Base-by-base conservation (phyloP, 2,329 filamentous ascomycete genomes). In the Monosporascus sp. region DNA sequence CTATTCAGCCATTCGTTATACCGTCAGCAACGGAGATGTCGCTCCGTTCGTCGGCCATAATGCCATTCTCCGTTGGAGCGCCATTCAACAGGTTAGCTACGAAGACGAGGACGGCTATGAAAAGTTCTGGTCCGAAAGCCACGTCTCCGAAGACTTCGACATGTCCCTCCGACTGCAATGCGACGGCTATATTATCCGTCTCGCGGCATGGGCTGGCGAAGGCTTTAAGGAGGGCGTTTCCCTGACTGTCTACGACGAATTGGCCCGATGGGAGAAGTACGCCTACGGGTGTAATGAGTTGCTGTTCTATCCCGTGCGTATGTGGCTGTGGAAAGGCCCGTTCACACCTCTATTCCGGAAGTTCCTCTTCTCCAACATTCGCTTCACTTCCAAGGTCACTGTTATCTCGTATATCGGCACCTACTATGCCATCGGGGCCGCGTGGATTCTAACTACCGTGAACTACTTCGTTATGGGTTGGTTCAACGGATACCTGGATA, bases 11-110 rank as follows among this genome's bases (percentile, higher is more conserved):
- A 91, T 91, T 62, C 77, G 80, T 26, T 91, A 85, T 63, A 81
- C 84, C 20, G 86, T 90, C 27, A 81, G 83, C 7, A 86, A 82
- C 49, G 88, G 88, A 5, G 88, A 91, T 51, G 81, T 87, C 7
- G 84, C 87, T 0, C 87, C 86, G 0, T 91, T 91, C 60, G 88
- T 91, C 56, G 88, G 88, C 1, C 88, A 91, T 73, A 91, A 91
- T 63, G 87, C 88, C 1, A 82, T 91, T 55, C 74, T 91, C 16
- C 79, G 88, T 22, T 91, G 88, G 88, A 74, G 75, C 48, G 82
- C 82, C 8, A 72, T 86, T 31, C 83, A 86, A 59, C 74, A 80
- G 48, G 77, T 85, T 45, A 76, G 76, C 3, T 82, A 78, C 62
- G 69, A 73, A 49, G 79, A 80, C 37, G 74, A 82, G 52, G 82